Conservation (phyloP, 2,329 filamentous ascomycete genomes). For the Phyllosticta capitalensis region DNA sequence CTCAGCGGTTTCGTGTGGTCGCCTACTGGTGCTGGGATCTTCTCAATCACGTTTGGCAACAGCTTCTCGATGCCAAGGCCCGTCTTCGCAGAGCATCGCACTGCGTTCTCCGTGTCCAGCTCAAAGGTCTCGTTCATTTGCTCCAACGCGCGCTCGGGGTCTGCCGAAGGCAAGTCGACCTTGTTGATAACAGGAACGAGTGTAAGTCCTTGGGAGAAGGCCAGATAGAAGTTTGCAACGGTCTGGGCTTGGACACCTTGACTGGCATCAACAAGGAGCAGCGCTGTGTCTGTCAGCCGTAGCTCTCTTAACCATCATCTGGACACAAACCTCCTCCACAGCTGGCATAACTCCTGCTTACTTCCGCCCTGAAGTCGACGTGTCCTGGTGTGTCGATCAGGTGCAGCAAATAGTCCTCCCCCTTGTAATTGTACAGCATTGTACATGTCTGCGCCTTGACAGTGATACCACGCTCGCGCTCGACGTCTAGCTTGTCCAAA, state of each 20-base stretch:
- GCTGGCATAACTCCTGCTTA: conserved; percentile 89
- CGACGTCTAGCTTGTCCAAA: conserved; percentile 92
- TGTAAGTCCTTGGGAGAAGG: conserved; percentile 80
- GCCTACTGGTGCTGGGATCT: conserved; percentile 72
- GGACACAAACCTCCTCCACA: conserved; percentile 59
- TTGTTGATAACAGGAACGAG: conserved; percentile 95
- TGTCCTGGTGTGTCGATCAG: conserved; percentile 95
- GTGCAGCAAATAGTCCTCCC: conserved; percentile 84
- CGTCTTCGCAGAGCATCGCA: conserved; percentile 86
- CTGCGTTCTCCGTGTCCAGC: conserved; percentile 63
- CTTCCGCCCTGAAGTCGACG: conserved; percentile 94
- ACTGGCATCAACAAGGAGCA: conserved; percentile 89
- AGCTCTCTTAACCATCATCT: neutral
- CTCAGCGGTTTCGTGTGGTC: conserved; percentile 64
- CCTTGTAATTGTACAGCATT: conserved; percentile 86
- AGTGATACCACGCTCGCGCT: conserved; percentile 90
- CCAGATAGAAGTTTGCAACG: conserved; percentile 96
- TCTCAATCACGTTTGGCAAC: conserved; percentile 74
- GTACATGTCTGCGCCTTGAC: conserved; percentile 98
- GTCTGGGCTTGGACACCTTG: conserved; percentile 97
- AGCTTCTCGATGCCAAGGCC: conserved; percentile 78
- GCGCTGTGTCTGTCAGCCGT: conserved; percentile 37
- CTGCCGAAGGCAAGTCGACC: conserved; percentile 83
- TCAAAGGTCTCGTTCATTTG: conserved; percentile 86
- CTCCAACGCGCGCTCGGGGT: conserved; percentile 73